Evolutionary conservation across 2,329 filamentous ascomycete genomes (phyloP), one percentile per base, ranked within the genome.

Genomic region (Colletotrichum sublineola): DNA sequence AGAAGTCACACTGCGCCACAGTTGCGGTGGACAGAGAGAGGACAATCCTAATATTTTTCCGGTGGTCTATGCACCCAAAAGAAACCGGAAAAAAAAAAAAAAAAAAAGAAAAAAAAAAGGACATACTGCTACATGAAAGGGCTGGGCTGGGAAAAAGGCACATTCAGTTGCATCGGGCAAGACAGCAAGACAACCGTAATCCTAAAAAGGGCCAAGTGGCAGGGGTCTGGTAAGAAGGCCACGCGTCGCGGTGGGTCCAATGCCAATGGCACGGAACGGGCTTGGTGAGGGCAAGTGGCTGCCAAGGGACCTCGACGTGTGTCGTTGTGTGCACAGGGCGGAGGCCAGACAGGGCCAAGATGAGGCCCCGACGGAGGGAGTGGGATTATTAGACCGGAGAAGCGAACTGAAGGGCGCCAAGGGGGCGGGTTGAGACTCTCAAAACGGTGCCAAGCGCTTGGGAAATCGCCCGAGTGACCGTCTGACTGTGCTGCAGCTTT

Each of bases 171-270:
- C 38, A 70, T 52, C 31, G 55, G 62, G 46, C 63, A 33, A 53
- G 44, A 24, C 46, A 48, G 2, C 31, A 29, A 63, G 58, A 44
- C 55, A 58, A 53, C 44, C 53, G 53, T 50, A 69, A 38, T 56
- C 20, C 53, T 40, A n/a, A 60, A 64, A 57, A 42, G 61, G 53
- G 60, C 29, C 64, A 33, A 55, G 44, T 38, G 53, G 40, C 53
- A 64, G 60, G 69, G 58, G 60, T 3, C 31, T 33, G 20, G 60
- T 14, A 63, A 64, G 53, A 40, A 36, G 63, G 69, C 69, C 69
- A 72, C 69, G 69, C 69, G 69, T 72, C 69, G 36, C 66, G 61
- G 40, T 65, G 69, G 69, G 40, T 29, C 69, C 36, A 61, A 33
- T 50, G 53, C 66, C 66, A 65, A 64, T 64, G n/a, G 20, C 8